Base-by-base conservation (phyloP, 306 rosid genomes). In the Echinosophora koreensis region DNA sequence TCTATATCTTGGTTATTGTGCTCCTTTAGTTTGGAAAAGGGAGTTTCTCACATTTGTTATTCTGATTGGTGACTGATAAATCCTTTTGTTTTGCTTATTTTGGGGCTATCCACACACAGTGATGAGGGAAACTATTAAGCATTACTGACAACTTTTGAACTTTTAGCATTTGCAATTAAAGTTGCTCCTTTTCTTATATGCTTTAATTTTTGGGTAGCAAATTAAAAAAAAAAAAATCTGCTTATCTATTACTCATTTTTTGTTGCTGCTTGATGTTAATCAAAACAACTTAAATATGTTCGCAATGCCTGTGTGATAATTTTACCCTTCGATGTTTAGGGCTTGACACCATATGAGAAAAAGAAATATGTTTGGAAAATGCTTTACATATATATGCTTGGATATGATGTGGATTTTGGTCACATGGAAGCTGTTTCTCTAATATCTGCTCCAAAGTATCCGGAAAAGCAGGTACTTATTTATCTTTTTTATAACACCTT, bases 371-470 rank as follows among this genome's bases (percentile, higher is more conserved):
- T 89, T n/a, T 91, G 94, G 94, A 91, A 91, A 86, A 86, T 91
- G 92, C 97, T 91, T 62, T 89, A 89, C 89, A 78, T 89, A 69
- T 82, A 59, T 74, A 91, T 91, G 92, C 84, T 89, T 51, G 94
- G 92, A 35, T 91, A 85, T 78, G 97, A 91, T 84, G 94, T 91
- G 85, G 92, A 89, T 79, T 89, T 91, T 86, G 94, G 97, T 78
- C 97, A 89, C 80, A 89, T 89, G 97, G 94, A 88, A 80, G 91
- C 90, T n/a, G 97, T 91, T 60, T 91, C 97, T 73, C 85, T 89
- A 72, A 89, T 91, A 89, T 89, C 92, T 81, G 94, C 97, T 5
- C 94, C 97, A 22, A 91, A 91, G 84, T 89, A 89, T 80, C 94
- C 94, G 32, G 94, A 91, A 82, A 91, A 91, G 83, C 97, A 89